Evolutionary conservation across 331 rosid genomes (phyloP), one percentile per base, ranked within the genome.

Genomic region (Acacia concinna): DNA sequence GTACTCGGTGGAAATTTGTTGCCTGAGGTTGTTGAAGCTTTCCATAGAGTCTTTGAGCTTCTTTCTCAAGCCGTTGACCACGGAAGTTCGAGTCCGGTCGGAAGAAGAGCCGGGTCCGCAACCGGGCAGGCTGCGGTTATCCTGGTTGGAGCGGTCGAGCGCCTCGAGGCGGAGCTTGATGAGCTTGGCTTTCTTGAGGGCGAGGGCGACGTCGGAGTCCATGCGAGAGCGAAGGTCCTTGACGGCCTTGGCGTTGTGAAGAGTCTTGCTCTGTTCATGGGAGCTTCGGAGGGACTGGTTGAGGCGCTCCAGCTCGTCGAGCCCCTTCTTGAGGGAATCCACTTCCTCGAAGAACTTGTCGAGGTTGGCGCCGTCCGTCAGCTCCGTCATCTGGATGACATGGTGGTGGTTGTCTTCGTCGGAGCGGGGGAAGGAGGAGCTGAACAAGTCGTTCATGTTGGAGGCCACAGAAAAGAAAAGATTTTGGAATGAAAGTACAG

Each of bases 1-100:
- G 17, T 94, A 90, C 85, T 94, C 98, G 2, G 94, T 74, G 0
- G 98, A 91, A 86, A 94, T 94, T 77, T 89, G 87, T 65, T 88
- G 90, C 40, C 98, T 69, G 0, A 94, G 86, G 23, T 28, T 71
- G 27, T 90, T 91, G 81, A 94, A 94, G 78, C 90, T 86, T 6
- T 92, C 98, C 98, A 94, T 92, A 1, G 91, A 87, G 44, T 91
- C 97, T 74, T 92, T 89, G 52, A 94, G 85, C 85, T 92, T 94
- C 90, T 94, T 92, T 76, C 94, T 85, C 68, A 92, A 79, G 1
- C 97, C 94, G 76, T 82, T 87, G 77, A 94, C 97, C 6, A 94
- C 94, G 0, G 97, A 94, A 3, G 86, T 90, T 44, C 97, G 71
- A 0, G 98, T 94, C 51, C 97, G 90, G 73, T 94, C 97, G 4